Conservation (phyloP, 345 rosid genomes). For the Bruguiera sexangula region DNA sequence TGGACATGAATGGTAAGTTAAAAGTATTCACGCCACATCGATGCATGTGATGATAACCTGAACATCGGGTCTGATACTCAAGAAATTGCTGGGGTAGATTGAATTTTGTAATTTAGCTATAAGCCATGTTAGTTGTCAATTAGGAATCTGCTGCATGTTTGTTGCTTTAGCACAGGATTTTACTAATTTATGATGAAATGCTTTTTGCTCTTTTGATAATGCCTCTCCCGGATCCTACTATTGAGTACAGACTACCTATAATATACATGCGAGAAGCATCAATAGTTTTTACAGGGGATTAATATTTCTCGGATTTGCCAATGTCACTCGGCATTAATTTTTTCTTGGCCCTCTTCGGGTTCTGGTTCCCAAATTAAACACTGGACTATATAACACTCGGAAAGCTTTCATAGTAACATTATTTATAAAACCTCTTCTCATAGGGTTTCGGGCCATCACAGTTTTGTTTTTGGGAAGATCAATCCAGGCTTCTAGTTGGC, state of each 20-base stretch:
- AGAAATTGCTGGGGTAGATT: too few relatives aligned
- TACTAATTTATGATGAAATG: too few relatives aligned
- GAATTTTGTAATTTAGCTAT: too few relatives aligned
- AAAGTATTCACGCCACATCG: slow-evolving; percentile 8
- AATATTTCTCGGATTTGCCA: slow-evolving; percentile 31
- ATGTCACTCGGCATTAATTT: slow-evolving; percentile 24
- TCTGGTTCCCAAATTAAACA: slow-evolving; percentile 32
- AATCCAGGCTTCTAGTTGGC: background rate
- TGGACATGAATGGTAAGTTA: background rate
- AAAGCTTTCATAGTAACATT: slow-evolving; percentile 5
- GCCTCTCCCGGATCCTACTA: too few relatives aligned
- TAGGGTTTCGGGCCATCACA: slow-evolving; percentile 30
- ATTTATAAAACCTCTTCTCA: slow-evolving; percentile 1
- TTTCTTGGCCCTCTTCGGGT: slow-evolving; percentile 34
- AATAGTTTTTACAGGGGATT: slow-evolving; percentile 36
- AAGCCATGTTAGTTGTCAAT: too few relatives aligned
- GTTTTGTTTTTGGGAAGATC: background rate
- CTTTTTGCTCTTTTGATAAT: too few relatives aligned
- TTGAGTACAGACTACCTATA: background rate
- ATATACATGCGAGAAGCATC: slow-evolving; percentile 25
- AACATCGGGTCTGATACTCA: background rate
- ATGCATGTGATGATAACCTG: slow-evolving; percentile 25
- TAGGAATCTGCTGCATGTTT: too few relatives aligned
- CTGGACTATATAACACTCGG: slow-evolving; percentile 20
- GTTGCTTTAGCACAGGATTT: too few relatives aligned